Evolutionary conservation across 1,139 yeast genomes (phyloP).

Genomic region (Scheffersomyces titani): DNA sequence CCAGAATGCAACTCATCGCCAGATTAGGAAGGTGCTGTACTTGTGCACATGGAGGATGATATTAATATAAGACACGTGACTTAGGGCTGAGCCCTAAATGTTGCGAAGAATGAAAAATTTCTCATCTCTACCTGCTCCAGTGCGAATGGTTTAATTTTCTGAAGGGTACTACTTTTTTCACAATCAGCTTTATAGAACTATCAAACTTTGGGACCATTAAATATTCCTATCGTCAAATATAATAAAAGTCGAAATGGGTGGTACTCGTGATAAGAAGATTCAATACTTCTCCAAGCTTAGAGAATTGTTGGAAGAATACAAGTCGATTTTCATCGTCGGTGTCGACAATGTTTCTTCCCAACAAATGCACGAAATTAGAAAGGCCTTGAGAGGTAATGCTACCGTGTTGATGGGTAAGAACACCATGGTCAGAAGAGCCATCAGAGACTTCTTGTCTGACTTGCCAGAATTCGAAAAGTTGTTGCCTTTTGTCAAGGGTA

Average conservation of each 20-base stretch:
- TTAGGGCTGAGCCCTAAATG: conserved; percentile 7
- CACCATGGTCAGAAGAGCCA: conserved; percentile 99
- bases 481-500: conserved; percentile 93
- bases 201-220: conserved; percentile 61
- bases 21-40: neutral
- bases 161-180: neutral
- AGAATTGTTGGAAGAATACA: conserved; percentile 94
- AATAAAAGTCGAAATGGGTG: conserved; percentile 97
- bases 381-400: conserved; percentile 91
- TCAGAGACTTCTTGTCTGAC: conserved; percentile 92
- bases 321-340: conserved; percentile 97
- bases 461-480: conserved; percentile 95
- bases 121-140: conserved; percentile 1
- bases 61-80: neutral
- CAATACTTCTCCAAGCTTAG: conserved; percentile 96
- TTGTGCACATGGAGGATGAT: too few relatives aligned
- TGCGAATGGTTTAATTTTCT: neutral
- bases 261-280: conserved; percentile 95
- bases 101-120: conserved; percentile 8
- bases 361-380: conserved; percentile 99
- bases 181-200: neutral
- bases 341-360: conserved; percentile 99
- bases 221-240: conserved; percentile 85
- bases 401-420: conserved; percentile 99
- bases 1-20: neutral